Conservation (phyloP, 208 protist genomes). For the Angomonas deanei region DNA sequence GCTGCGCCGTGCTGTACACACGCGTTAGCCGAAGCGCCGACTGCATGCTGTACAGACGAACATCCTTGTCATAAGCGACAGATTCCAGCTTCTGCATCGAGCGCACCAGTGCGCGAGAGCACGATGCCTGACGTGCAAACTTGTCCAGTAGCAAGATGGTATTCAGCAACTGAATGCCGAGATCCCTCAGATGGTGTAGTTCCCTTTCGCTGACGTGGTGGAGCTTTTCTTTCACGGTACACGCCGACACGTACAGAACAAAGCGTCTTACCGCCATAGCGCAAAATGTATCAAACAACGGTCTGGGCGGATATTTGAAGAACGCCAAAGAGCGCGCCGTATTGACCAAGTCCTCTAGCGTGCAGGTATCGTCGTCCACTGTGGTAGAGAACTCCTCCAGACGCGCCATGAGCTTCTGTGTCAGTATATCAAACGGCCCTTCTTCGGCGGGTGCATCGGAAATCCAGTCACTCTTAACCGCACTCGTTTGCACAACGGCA, state of each 20-base stretch:
- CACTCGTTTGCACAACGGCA: background rate
- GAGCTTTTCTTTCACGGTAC: background rate
- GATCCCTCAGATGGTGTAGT: too few relatives aligned
- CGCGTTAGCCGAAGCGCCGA: too few relatives aligned
- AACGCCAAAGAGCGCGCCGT: conserved; percentile 39
- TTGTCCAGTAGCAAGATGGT: too few relatives aligned
- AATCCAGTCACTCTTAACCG: too few relatives aligned
- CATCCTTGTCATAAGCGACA: too few relatives aligned
- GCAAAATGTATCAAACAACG: conserved; percentile 63
- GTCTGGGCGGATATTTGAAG: conserved; percentile 61
- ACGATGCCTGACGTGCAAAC: too few relatives aligned
- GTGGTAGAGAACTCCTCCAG: conserved; percentile 42
- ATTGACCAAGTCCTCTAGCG: conserved; percentile 35
- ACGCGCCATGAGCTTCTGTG: conserved; percentile 32
- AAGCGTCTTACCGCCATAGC: conserved; percentile 20
- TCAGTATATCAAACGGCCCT: conserved; percentile 2
- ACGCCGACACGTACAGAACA: background rate
- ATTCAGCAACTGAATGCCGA: too few relatives aligned
- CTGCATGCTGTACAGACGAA: too few relatives aligned
- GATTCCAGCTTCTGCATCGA: too few relatives aligned
- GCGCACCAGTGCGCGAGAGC: too few relatives aligned
- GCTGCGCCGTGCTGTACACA: too few relatives aligned
- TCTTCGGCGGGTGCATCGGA: background rate
- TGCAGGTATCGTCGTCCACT: conserved; percentile 14
- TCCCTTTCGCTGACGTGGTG: too few relatives aligned